phyloP scores from a whole-genome alignment of 1,284 basidiomycete species.

The Trametes sp. region DNA sequence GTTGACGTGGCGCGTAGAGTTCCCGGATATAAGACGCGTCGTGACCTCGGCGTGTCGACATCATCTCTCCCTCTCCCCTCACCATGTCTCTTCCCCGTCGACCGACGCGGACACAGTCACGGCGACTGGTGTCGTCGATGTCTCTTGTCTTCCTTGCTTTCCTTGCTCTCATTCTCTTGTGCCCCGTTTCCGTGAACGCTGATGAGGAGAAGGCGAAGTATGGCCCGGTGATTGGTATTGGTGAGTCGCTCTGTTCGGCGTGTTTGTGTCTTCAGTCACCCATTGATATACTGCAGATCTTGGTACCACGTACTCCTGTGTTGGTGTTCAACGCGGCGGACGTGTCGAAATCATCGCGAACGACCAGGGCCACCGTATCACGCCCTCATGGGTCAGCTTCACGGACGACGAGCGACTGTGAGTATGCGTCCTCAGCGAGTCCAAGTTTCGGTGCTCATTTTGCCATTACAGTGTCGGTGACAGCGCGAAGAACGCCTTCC shows the following conservation, averaged over 20 bases:
- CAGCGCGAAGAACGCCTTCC: constrained; percentile 81
- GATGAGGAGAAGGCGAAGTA: constrained; percentile 77
- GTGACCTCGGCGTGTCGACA: constrained; percentile 12
- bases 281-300: constrained; percentile 56
- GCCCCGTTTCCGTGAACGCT: constrained; percentile 57
- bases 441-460: background rate
- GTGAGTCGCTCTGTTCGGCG: no score
- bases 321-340: constrained; percentile 92
- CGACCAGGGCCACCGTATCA: constrained; percentile 97
- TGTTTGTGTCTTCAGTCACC: background rate
- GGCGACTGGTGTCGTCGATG: constrained; percentile 67
- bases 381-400: constrained; percentile 94
- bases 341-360: constrained; percentile 97
- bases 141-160: constrained; percentile 71
- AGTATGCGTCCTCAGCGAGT: no score
- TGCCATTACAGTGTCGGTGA: constrained; percentile 68
- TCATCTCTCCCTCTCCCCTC: constrained; percentile 26
- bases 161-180: constrained; percentile 69
- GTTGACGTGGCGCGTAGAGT: constrained; percentile 35
- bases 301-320: constrained; percentile 86
- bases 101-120: constrained; percentile 65
- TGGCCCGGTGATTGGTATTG: constrained; percentile 96
- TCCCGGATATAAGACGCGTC: constrained; percentile 27
- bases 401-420: constrained; percentile 91
- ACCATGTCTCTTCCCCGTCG: constrained; percentile 51